Evolutionary conservation across 2,329 filamentous ascomycete genomes (phyloP).

Genomic region (Calonectria hongkongensis): DNA sequence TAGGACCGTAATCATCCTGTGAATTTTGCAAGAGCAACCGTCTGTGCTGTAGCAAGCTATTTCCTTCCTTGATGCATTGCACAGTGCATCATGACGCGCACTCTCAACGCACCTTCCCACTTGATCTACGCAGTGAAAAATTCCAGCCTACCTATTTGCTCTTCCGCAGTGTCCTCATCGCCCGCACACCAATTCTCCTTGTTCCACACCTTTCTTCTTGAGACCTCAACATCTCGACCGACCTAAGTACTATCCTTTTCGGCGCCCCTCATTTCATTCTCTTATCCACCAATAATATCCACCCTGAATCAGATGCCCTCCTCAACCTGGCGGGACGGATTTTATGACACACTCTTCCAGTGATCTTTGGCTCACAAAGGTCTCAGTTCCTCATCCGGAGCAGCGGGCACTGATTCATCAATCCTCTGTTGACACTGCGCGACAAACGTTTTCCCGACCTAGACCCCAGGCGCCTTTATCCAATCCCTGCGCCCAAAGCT

Average conservation of each 20-base stretch:
- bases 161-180: background rate
- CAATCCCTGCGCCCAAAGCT: too few relatives aligned
- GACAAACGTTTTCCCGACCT: too few relatives aligned
- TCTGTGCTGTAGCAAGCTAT: background rate
- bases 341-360: constrained; percentile 32
- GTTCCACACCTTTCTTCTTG: background rate
- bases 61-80: background rate
- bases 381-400: too few relatives aligned
- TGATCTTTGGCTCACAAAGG: constrained; percentile 25
- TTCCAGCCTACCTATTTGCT: too few relatives aligned
- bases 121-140: background rate
- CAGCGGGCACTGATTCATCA: too few relatives aligned
- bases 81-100: background rate
- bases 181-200: background rate
- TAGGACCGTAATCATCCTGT: too few relatives aligned
- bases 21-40: background rate
- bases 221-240: constrained; percentile 10
- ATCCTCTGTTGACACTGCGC: too few relatives aligned
- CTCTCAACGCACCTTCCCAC: background rate
- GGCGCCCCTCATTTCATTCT: constrained; percentile 10
- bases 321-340: constrained; percentile 35
- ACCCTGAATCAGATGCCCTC: constrained; percentile 11
- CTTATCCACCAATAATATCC: constrained; percentile 29
- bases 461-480: too few relatives aligned
- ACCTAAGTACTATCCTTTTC: constrained; percentile 4